These are phyloP conservation scores for Ambrosia trifida DNA, from an alignment of 129 eudicot genomes.

Conservation along the genomic window DNA sequence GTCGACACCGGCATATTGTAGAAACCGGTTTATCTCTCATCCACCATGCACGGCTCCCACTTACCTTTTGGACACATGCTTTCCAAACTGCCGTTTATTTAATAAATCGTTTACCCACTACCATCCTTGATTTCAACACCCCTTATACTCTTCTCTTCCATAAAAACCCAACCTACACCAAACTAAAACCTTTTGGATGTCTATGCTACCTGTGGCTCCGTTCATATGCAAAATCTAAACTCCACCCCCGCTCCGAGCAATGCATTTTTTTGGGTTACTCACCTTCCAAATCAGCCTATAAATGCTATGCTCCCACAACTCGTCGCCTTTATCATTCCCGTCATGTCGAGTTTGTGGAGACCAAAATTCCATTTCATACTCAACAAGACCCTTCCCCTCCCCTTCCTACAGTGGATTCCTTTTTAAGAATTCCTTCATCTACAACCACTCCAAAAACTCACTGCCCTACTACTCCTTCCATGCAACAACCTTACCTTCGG, in stretches of 20 bases:
- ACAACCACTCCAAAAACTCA: no score
- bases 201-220: not conserved
- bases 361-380: no score
- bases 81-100: no score
- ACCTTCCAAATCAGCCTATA: conserved; percentile 23
- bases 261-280: conserved; percentile 28
- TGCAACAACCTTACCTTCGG: no score
- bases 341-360: no score
- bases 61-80: conserved; percentile 19
- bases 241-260: conserved; percentile 13
- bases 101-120: no score
- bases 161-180: conserved; percentile 7
- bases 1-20: conserved; percentile 3
- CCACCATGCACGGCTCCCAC: conserved; percentile 20
- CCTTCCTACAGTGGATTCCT: no score
- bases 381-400: no score
- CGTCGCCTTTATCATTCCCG: no score
- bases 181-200: conserved; percentile 28
- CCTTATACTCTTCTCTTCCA: conserved; percentile 16
- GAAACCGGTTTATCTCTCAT: conserved; percentile 1
- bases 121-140: not conserved
- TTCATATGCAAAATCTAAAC: conserved; percentile 11
- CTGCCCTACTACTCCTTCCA: no score
- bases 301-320: no score
- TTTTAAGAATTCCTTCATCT: no score